A percentile compares a stretch with the other conserved stretches of the same genome.
These are phyloP conservation scores for Syncephalastrum racemosum DNA, from an alignment of 371 early-diverging fungal genomes.

Conservation along the genomic window DNA sequence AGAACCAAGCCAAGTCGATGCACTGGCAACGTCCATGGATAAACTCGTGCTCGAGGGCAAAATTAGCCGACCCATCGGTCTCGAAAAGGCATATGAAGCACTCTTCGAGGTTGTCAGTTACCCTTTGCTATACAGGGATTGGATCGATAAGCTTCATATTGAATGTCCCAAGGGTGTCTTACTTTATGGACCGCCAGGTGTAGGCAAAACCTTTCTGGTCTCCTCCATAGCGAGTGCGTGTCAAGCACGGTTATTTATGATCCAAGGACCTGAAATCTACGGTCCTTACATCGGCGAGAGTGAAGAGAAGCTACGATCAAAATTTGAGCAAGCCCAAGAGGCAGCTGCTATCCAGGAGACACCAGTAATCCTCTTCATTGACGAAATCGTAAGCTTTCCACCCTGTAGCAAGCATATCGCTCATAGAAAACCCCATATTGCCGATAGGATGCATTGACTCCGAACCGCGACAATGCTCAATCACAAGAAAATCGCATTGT, in stretches of 20 bases:
- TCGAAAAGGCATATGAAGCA: slow-evolving; percentile 55
- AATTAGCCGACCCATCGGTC: slow-evolving; percentile 10
- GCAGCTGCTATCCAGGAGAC: slow-evolving; percentile 33
- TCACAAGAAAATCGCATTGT: slow-evolving; percentile 90
- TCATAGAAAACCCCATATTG: neutral
- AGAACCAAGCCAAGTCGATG: neutral
- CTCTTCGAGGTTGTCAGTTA: slow-evolving; percentile 79
- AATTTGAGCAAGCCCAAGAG: slow-evolving; percentile 79
- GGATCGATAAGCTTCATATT: slow-evolving; percentile 66
- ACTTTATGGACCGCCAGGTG: slow-evolving; percentile 95
- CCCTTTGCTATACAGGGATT: slow-evolving; percentile 69
- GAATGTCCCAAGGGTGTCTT: slow-evolving; percentile 89
- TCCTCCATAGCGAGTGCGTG: slow-evolving; percentile 62
- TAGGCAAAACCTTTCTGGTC: slow-evolving; percentile 91
- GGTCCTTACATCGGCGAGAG: slow-evolving; percentile 94
- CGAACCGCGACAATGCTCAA: slow-evolving; percentile 78
- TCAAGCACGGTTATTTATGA: slow-evolving; percentile 59
- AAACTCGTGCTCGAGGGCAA: slow-evolving; percentile 6
- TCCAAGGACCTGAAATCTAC: slow-evolving; percentile 91
- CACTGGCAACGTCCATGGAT: slow-evolving; percentile 10
- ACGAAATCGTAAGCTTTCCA: slow-evolving; percentile 83
- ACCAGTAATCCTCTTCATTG: slow-evolving; percentile 95
- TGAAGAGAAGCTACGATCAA: slow-evolving; percentile 82
- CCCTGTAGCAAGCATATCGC: neutral
- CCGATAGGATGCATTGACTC: slow-evolving; percentile 87